Percentiles rank a stretch among this genome's conserved stretches.
phyloP scores from a whole-genome alignment of 345 rosid genomes.

The Balakata baccata region DNA sequence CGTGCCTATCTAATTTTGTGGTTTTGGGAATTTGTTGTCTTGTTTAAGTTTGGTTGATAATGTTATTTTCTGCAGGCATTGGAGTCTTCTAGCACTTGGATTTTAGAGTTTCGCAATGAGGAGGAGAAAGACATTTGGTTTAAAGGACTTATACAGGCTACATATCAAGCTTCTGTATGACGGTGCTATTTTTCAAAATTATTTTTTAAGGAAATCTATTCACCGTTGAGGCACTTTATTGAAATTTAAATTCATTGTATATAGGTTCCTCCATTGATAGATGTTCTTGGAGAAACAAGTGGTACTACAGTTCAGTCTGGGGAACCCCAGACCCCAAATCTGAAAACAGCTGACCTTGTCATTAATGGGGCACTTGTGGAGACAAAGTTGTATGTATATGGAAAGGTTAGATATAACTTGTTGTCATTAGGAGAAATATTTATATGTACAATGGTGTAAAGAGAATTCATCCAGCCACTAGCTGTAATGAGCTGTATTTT shows the following conservation, averaged over 20 bases:
- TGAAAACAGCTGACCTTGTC: conserved; percentile 72
- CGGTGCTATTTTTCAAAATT: conserved; percentile 13
- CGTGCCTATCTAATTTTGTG: background rate
- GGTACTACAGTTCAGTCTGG: conserved; percentile 36
- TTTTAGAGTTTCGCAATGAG: conserved; percentile 66
- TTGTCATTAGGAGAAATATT: background rate
- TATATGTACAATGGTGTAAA: background rate
- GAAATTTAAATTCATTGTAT: conserved; percentile 18
- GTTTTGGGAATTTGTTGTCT: background rate
- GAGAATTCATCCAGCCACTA: background rate
- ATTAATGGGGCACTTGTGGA: conserved; percentile 75
- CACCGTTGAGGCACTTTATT: conserved; percentile 10
- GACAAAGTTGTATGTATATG: conserved; percentile 71
- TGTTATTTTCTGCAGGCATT: conserved; percentile 55
- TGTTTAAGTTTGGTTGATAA: background rate
- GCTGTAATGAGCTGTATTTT: background rate
- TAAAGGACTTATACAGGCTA: conserved; percentile 82
- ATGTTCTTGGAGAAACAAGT: conserved; percentile 56
- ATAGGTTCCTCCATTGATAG: conserved; percentile 69
- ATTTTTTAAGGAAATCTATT: conserved; percentile 17
- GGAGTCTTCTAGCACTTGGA: conserved; percentile 92
- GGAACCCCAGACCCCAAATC: conserved; percentile 42
- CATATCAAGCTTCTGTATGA: conserved; percentile 91
- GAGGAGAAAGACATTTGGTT: conserved; percentile 80
- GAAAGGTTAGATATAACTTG: conserved; percentile 37